phyloP scores from a whole-genome alignment of 208 protist species.

The Histomonas meleagridis region DNA sequence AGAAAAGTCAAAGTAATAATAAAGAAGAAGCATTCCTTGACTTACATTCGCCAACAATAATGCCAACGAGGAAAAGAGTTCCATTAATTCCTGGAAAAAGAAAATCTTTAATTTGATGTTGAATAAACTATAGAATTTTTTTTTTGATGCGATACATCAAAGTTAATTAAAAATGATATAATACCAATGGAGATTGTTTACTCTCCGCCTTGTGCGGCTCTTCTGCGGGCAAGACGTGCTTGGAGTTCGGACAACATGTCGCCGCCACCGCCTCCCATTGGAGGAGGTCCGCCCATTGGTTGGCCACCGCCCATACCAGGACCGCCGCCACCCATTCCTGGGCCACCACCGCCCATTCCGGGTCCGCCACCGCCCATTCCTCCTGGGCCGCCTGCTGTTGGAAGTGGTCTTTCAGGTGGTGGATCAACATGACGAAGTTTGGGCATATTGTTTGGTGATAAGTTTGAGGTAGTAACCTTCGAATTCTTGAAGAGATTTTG shows the following conservation, averaged over 20 bases:
- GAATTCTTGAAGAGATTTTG: neutral
- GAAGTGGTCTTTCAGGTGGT: too few species aligned
- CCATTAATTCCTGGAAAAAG: slow-evolving; percentile 29
- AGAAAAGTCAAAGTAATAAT: neutral
- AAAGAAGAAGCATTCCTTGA: neutral
- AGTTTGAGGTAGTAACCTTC: neutral
- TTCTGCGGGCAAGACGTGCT: neutral
- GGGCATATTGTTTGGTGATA: neutral
- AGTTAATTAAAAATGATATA: too few species aligned
- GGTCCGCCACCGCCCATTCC: too few species aligned
- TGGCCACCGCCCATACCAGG: neutral
- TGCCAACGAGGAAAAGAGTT: slow-evolving; percentile 9
- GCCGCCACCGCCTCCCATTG: neutral
- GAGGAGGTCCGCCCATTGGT: neutral
- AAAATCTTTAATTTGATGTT: too few species aligned
- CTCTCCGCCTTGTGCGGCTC: neutral
- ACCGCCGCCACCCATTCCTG: neutral
- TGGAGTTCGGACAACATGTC: neutral
- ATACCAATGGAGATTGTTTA: too few species aligned
- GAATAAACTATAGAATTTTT: too few species aligned
- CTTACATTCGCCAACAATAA: neutral
- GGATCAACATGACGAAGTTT: neutral
- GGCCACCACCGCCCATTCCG: neutral
- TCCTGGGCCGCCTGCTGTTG: too few species aligned
- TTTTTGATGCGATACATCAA: too few species aligned